Conservation (phyloP, 805 yeast species). For the Jamesozyma piceae region DNA sequence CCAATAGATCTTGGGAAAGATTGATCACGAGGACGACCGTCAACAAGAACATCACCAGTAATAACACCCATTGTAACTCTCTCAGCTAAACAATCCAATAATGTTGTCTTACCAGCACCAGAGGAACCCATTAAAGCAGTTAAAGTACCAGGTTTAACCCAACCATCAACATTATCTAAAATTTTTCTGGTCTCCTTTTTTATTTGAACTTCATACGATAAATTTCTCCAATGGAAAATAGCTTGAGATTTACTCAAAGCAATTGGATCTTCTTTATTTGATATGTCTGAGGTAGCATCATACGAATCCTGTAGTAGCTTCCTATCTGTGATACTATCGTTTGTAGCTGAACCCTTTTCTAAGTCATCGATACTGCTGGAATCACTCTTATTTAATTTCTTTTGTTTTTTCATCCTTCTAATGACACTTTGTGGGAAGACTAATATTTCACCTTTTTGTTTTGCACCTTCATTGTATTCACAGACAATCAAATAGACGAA, state of each 20-base stretch:
- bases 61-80: conserved; percentile 64
- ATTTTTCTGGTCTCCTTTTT: conserved; percentile 52
- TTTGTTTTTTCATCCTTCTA: conserved; percentile 36
- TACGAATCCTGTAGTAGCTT: conserved; percentile 21
- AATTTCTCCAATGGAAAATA: conserved; percentile 70
- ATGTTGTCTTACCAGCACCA: conserved; percentile 76
- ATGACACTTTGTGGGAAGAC: conserved; percentile 43
- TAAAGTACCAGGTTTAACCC: conserved; percentile 76
- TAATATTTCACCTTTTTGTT: conserved; percentile 54
- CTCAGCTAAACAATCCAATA: conserved; percentile 60
- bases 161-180: conserved; percentile 61
- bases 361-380: conserved; percentile 2
- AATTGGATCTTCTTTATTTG: conserved; percentile 4
- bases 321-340: conserved; percentile 14
- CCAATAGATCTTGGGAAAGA: conserved; percentile 59
- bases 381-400: conserved; percentile 5
- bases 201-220: conserved; percentile 59
- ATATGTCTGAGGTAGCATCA: conserved; percentile 3
- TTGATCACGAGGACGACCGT: conserved; percentile 50
- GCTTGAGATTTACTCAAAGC: conserved; percentile 32
- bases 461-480: conserved; percentile 44
- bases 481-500: conserved; percentile 38
- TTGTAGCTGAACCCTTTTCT: conserved; percentile 8
- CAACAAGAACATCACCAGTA: conserved; percentile 57
- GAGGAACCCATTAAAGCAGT: conserved; percentile 74